These are phyloP conservation scores for Metschnikowia shivogae DNA, from an alignment of 805 yeast species.

Conservation along the genomic window DNA sequence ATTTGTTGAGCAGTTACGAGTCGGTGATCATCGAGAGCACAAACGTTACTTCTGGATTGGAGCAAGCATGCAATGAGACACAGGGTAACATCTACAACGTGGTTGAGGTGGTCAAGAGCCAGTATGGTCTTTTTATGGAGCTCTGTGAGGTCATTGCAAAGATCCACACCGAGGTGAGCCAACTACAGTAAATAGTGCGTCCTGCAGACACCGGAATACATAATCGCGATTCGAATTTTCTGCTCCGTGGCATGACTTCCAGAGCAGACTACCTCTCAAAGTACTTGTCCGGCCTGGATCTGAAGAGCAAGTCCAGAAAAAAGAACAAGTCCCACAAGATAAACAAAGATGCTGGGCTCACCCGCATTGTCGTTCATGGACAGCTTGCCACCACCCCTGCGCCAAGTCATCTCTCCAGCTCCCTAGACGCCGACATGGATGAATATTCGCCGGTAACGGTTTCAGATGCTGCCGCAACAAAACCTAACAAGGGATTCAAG, in stretches of 20 bases:
- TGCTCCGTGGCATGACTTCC: conserved; percentile 13
- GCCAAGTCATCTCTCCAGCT: neutral
- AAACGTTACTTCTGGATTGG: conserved; percentile 44
- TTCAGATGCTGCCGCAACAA: neutral
- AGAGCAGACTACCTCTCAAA: conserved; percentile 33
- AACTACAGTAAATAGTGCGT: conserved; percentile 2
- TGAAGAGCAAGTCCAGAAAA: conserved; percentile 17
- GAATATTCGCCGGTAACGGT: conserved; percentile 25
- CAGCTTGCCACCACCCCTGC: conserved; percentile 1
- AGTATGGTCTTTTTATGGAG: conserved; percentile 69
- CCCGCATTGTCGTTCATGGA: conserved; percentile 12
- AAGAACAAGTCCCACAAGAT: conserved; percentile 11
- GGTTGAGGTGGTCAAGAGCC: conserved; percentile 60
- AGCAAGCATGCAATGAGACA: conserved; percentile 36
- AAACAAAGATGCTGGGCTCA: neutral
- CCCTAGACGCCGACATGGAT: conserved; percentile 8
- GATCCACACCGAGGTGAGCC: conserved; percentile 43
- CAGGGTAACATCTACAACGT: conserved; percentile 42
- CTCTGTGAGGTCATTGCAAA: conserved; percentile 71
- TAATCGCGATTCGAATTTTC: neutral
- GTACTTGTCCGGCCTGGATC: conserved; percentile 20
- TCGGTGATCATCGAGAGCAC: conserved; percentile 60
- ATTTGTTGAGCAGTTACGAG: conserved; percentile 53
- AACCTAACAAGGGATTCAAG: conserved; percentile 30
- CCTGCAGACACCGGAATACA: neutral